A percentile compares a stretch with the other conserved stretches of the same genome.
These are phyloP conservation scores for Wallemia ichthyophaga DNA, from an alignment of 1,284 basidiomycete genomes.

Conservation along the genomic window DNA sequence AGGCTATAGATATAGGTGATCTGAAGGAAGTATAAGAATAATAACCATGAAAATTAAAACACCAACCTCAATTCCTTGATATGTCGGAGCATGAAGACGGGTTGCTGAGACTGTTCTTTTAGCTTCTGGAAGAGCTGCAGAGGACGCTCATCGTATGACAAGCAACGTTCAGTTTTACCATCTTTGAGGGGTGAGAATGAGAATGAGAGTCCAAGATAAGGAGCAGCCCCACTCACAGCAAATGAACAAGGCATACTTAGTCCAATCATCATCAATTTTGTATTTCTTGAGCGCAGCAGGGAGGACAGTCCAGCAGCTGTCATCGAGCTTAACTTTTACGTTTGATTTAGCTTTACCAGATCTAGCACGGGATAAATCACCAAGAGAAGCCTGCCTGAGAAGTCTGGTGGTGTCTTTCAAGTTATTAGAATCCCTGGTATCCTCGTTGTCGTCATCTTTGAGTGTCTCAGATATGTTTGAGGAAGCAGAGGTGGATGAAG, in stretches of 20 bases:
- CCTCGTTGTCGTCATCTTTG: constrained; percentile 2
- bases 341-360: constrained; percentile 10
- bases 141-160: constrained; percentile 94
- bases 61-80: constrained; percentile 26
- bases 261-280: constrained; percentile 96
- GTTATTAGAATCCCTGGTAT: constrained; percentile 1
- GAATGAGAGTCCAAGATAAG: no score
- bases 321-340: constrained; percentile 42
- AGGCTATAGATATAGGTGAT: constrained; percentile 76
- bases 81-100: constrained; percentile 94
- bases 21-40: constrained; percentile 19
- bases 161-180: constrained; percentile 43
- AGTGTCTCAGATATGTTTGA: constrained; percentile 2
- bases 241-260: constrained; percentile 95
- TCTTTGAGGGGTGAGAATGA: no score
- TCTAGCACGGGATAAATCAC: neutral
- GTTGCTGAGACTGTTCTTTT: constrained; percentile 87
- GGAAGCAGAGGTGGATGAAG: constrained; percentile 1
- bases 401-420: neutral
- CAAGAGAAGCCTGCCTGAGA: neutral
- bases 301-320: constrained; percentile 90
- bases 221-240: no score
- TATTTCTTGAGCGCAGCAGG: constrained; percentile 96
- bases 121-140: constrained; percentile 84
- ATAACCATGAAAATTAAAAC: constrained; percentile 8